phyloP scores from a whole-genome alignment of 495 filamentous ascomycete species.

The Daldinia caldariorum region DNA sequence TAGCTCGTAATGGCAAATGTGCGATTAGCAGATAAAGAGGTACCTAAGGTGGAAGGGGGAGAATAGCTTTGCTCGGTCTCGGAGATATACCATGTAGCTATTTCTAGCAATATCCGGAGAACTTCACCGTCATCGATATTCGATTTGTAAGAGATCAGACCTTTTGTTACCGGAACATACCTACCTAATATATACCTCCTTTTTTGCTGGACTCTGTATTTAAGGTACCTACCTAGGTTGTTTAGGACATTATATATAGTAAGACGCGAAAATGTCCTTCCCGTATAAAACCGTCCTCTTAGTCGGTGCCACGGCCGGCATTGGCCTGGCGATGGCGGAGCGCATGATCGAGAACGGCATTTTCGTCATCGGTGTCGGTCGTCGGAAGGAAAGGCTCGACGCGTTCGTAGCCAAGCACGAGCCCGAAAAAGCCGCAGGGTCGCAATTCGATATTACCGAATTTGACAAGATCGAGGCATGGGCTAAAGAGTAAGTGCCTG shows the following conservation, averaged over 20 bases:
- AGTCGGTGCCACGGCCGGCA: slow-evolving; percentile 77
- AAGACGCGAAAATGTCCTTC: slow-evolving; percentile 62
- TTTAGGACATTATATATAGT: background rate
- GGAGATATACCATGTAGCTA: slow-evolving; percentile 4
- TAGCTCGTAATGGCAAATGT: background rate
- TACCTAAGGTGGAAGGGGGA: background rate
- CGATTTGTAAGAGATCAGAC: too few species aligned
- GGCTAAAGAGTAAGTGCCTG: slow-evolving; percentile 55
- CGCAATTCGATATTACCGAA: slow-evolving; percentile 72
- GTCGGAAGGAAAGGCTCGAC: slow-evolving; percentile 72
- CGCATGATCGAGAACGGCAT: slow-evolving; percentile 69
- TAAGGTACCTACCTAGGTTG: too few species aligned
- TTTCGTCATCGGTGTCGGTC: slow-evolving; percentile 69
- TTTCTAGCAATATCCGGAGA: background rate
- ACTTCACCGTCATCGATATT: slow-evolving; percentile 7
- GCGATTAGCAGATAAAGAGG: background rate
- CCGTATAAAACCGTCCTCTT: slow-evolving; percentile 75
- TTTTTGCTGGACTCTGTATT: too few species aligned
- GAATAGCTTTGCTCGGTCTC: background rate
- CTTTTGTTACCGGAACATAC: too few species aligned
- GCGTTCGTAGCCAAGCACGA: slow-evolving; percentile 68
- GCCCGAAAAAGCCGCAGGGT: slow-evolving; percentile 59
- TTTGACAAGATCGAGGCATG: slow-evolving; percentile 67
- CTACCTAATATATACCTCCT: too few species aligned
- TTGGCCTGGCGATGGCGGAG: slow-evolving; percentile 71